A percentile compares a stretch with the other conserved stretches of the same genome.
Evolutionary conservation across 495 filamentous ascomycete species (phyloP).

Genomic region (Aspergillus bridgeri): DNA sequence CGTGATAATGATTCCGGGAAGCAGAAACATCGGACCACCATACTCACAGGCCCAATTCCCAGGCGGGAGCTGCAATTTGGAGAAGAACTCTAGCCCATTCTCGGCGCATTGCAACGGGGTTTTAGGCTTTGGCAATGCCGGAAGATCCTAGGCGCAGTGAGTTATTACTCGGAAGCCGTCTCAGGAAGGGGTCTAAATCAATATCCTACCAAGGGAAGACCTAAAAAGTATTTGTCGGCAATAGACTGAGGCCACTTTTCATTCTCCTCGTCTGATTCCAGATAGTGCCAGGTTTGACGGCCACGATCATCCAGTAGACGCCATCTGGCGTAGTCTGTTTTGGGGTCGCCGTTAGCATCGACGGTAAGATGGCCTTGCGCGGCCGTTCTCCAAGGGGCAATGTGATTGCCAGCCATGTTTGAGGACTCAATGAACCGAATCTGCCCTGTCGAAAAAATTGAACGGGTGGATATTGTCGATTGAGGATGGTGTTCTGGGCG

Average conservation of each 20-base stretch:
- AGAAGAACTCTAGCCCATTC: slow-evolving; percentile 88
- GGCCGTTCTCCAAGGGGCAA: slow-evolving; percentile 41
- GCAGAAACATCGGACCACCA: slow-evolving; percentile 83
- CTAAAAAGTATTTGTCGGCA: slow-evolving; percentile 82
- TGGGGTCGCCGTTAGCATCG: slow-evolving; percentile 39
- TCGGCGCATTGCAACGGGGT: slow-evolving; percentile 71
- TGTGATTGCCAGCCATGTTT: slow-evolving; percentile 15
- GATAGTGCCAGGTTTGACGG: slow-evolving; percentile 89
- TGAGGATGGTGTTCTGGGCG: slow-evolving; percentile 7
- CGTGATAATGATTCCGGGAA: slow-evolving; percentile 81
- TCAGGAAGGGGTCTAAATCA: background rate
- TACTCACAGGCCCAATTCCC: slow-evolving; percentile 98
- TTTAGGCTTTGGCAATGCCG: slow-evolving; percentile 63
- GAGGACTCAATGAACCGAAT: background rate
- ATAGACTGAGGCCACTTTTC: slow-evolving; percentile 78
- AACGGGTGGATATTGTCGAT: background rate
- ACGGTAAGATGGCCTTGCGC: slow-evolving; percentile 38
- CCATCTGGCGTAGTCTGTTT: slow-evolving; percentile 81
- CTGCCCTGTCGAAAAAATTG: background rate
- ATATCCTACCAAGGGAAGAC: slow-evolving; percentile 59
- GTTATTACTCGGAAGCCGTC: background rate
- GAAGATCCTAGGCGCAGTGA: slow-evolving; percentile 55
- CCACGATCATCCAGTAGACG: slow-evolving; percentile 77
- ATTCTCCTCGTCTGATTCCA: slow-evolving; percentile 70
- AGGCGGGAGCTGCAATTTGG: slow-evolving; percentile 78